Conservation (phyloP, 2,329 filamentous ascomycete species). For the Aspergillus versicolor region DNA sequence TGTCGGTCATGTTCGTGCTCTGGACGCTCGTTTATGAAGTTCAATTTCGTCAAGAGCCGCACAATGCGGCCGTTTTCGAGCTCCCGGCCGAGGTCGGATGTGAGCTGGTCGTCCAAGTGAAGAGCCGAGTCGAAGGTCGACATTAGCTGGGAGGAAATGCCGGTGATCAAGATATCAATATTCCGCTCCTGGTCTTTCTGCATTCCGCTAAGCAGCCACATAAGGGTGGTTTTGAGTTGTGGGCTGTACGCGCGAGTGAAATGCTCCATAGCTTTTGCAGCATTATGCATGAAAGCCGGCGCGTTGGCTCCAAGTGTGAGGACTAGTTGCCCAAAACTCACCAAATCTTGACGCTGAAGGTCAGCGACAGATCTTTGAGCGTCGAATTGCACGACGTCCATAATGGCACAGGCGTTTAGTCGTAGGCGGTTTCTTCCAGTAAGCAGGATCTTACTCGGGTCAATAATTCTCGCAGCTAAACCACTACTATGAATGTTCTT, state of each 20-base stretch:
- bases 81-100: constrained; percentile 71
- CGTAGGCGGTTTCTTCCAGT: constrained; percentile 89
- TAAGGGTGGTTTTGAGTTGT: constrained; percentile 74
- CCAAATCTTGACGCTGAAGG: constrained; percentile 82
- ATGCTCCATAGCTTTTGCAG: constrained; percentile 71
- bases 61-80: constrained; percentile 86
- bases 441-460: constrained; percentile 82
- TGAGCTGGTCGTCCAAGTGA: constrained; percentile 75
- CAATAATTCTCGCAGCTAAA: constrained; percentile 81
- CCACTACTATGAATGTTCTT: constrained; percentile 79
- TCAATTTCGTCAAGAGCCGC: constrained; percentile 78
- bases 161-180: constrained; percentile 75
- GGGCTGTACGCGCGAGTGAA: constrained; percentile 73
- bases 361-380: constrained; percentile 66
- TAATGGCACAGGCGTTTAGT: constrained; percentile 80
- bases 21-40: constrained; percentile 82
- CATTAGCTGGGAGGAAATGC: constrained; percentile 75
- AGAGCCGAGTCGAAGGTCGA: constrained; percentile 73
- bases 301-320: constrained; percentile 76
- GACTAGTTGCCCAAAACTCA: constrained; percentile 79
- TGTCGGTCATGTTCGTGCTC: constrained; percentile 74
- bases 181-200: constrained; percentile 62
- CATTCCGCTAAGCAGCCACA: constrained; percentile 74
- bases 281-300: constrained; percentile 59
- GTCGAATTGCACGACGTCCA: constrained; percentile 87